A percentile compares a stretch with the other conserved stretches of the same genome.
Evolutionary conservation across 2,329 filamentous ascomycete species (phyloP).

Genomic region (Rhynchosporium secalis): DNA sequence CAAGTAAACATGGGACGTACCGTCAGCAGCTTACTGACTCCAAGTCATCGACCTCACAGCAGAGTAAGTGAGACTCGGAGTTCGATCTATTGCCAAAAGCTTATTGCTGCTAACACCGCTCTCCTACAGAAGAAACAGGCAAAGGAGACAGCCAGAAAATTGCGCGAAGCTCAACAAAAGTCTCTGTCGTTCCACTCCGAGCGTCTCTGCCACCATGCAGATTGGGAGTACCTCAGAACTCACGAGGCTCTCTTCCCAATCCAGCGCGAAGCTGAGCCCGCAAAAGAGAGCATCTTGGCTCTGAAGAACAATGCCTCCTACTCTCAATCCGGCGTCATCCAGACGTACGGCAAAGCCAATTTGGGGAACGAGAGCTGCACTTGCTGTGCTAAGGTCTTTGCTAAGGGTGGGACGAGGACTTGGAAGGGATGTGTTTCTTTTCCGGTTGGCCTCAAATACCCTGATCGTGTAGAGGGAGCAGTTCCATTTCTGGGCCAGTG

Average conservation of each 20-base stretch:
- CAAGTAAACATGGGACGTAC: background rate
- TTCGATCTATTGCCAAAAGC: background rate
- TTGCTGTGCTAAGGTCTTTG: background rate
- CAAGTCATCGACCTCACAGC: background rate
- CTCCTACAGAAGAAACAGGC: background rate
- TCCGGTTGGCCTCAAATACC: background rate
- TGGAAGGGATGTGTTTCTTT: constrained; percentile 9
- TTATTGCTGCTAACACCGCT: background rate
- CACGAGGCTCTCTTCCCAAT: background rate
- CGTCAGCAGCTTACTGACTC: background rate
- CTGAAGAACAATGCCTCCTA: constrained; percentile 4
- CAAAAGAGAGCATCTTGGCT: background rate
- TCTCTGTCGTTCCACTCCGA: constrained; percentile 1
- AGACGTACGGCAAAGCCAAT: background rate
- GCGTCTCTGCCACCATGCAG: background rate
- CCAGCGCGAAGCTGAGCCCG: constrained; percentile 1
- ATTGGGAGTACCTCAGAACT: constrained; percentile 4
- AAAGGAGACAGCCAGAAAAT: background rate
- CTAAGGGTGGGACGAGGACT: background rate
- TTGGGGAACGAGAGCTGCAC: background rate
- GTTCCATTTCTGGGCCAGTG: constrained; percentile 4
- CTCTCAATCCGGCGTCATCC: constrained; percentile 5
- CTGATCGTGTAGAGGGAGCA: background rate
- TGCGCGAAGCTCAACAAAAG: constrained; percentile 1
- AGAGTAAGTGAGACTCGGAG: background rate